A percentile compares a stretch with the other conserved stretches of the same genome.
phyloP scores from a whole-genome alignment of 2,329 filamentous ascomycete species.

The Rutstroemia sp. region DNA sequence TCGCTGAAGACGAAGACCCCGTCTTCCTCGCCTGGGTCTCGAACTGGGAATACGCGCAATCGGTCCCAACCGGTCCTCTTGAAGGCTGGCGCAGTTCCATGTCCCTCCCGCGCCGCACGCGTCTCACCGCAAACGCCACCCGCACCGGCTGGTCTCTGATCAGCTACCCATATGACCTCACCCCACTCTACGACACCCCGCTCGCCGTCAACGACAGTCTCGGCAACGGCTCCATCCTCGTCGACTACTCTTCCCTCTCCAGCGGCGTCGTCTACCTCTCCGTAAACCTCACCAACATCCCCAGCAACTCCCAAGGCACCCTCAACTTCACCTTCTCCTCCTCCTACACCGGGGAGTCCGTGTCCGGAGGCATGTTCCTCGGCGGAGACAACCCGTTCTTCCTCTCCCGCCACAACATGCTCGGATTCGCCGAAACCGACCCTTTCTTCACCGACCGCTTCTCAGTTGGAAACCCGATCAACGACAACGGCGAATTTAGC shows the following conservation, averaged over 20 bases:
- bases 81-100: conserved; percentile 47
- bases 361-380: conserved; percentile 43
- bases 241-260: conserved; percentile 42
- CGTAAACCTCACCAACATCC: conserved; percentile 41
- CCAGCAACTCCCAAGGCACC: conserved; percentile 23
- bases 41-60: conserved; percentile 51
- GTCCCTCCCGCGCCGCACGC: conserved; percentile 45
- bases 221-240: conserved; percentile 39
- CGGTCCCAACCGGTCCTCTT: conserved; percentile 43
- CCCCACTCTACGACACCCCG: conserved; percentile 37
- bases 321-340: conserved; percentile 47
- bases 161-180: conserved; percentile 41
- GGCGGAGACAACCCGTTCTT: conserved; percentile 42
- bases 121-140: conserved; percentile 41
- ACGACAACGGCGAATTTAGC: conserved; percentile 18
- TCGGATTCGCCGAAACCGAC: conserved; percentile 37
- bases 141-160: conserved; percentile 45
- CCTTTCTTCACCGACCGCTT: conserved; percentile 50
- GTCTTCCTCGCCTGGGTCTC: conserved; percentile 45
- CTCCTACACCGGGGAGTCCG: conserved; percentile 39
- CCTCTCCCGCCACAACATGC: conserved; percentile 41
- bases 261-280: conserved; percentile 48
- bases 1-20: conserved; percentile 28
- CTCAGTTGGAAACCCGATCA: conserved; percentile 18
- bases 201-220: conserved; percentile 38